Evolutionary conservation across 2,329 filamentous ascomycete genomes (phyloP).

Genomic region (Neofusicoccum parvum): DNA sequence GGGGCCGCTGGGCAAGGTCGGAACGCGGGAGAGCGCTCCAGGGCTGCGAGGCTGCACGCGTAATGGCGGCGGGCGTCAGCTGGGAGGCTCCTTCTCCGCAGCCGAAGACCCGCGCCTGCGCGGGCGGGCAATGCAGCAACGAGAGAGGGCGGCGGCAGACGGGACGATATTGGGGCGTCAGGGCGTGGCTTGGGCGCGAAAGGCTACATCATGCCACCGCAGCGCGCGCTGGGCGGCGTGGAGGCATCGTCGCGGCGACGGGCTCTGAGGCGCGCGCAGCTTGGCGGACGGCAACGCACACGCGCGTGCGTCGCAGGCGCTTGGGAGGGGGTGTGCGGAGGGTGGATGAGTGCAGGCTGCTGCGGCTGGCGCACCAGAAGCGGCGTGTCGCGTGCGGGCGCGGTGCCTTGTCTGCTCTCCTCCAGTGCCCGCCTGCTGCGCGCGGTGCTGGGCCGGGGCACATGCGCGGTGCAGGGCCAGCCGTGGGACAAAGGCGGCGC

Average conservation of each 20-base stretch:
- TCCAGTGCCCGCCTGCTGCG: background rate
- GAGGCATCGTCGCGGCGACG: constrained; percentile 2
- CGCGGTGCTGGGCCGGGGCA: background rate
- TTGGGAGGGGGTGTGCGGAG: background rate
- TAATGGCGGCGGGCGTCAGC: constrained; percentile 5
- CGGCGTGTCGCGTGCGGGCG: background rate
- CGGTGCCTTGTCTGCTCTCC: background rate
- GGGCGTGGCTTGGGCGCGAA: constrained; percentile 2
- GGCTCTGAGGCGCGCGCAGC: background rate
- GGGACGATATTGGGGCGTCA: constrained; percentile 11
- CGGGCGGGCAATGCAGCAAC: background rate
- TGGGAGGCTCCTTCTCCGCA: constrained; percentile 7
- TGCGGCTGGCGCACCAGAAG: background rate
- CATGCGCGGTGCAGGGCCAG: background rate
- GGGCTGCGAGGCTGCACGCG: background rate
- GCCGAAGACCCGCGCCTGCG: constrained; percentile 3
- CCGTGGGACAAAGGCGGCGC: constrained; percentile 2
- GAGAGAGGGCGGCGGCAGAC: background rate
- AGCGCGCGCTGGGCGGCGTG: background rate
- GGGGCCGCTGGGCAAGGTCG: background rate
- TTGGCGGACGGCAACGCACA: background rate
- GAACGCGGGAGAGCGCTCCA: background rate
- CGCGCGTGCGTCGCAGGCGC: background rate
- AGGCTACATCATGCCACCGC: constrained; percentile 10
- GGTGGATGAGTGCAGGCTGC: background rate